A percentile compares a stretch with the other conserved stretches of the same genome.
phyloP scores from a whole-genome alignment of 306 rosid genomes.

The Psophocarpus tetragonolobus region DNA sequence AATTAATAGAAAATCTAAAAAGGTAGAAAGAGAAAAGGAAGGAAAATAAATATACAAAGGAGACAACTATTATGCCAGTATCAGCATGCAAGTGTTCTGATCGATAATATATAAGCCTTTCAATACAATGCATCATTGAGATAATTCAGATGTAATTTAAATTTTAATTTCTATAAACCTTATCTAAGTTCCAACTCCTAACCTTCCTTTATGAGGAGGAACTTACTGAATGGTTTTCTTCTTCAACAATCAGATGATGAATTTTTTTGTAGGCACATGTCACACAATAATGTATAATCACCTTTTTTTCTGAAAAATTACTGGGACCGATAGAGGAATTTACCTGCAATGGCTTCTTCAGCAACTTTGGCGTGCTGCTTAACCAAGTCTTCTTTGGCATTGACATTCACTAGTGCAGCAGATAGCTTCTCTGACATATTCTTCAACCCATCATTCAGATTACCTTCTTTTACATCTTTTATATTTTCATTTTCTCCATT shows the following conservation, averaged over 20 bases:
- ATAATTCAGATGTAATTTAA: constrained; percentile 24
- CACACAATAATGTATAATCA: not conserved
- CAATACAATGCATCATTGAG: constrained; percentile 26
- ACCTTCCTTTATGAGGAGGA: constrained; percentile 10
- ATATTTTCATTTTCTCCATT: constrained; percentile 33
- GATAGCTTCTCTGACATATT: constrained; percentile 71
- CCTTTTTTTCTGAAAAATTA: not conserved
- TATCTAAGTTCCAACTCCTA: not conserved
- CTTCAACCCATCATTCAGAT: constrained; percentile 47
- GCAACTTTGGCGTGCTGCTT: constrained; percentile 97
- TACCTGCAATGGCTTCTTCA: constrained; percentile 99
- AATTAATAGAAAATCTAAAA: constrained; percentile 28
- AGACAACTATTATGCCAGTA: not conserved
- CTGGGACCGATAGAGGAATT: constrained; percentile 3
- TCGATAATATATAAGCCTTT: constrained; percentile 25
- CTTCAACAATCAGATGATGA: not conserved
- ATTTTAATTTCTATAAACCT: not conserved
- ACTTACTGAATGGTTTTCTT: constrained; percentile 2
- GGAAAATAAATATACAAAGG: constrained; percentile 15
- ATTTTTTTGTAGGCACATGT: not conserved
- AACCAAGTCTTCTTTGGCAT: constrained; percentile 92
- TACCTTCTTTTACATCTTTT: constrained; percentile 34
- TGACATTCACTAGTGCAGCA: constrained; percentile 78
- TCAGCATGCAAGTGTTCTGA: constrained; percentile 10
- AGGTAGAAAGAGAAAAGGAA: constrained; percentile 21